A percentile compares a stretch with the other conserved stretches of the same genome.
Evolutionary conservation across 2,329 filamentous ascomycete genomes (phyloP).

Genomic region (Ceratocystis destructans): DNA sequence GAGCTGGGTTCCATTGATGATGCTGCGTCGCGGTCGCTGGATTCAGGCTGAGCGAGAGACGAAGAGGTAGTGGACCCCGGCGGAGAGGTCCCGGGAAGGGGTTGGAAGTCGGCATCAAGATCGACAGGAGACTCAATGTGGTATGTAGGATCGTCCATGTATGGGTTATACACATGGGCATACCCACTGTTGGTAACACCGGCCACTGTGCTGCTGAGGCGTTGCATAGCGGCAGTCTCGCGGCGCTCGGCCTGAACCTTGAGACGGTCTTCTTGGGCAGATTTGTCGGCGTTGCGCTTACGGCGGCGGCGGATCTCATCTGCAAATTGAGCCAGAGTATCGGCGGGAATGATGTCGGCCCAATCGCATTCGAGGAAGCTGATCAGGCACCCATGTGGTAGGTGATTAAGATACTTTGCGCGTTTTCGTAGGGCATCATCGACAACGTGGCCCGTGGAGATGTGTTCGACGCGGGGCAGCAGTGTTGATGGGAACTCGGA

Average conservation of each 20-base stretch:
- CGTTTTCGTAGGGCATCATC: conserved; percentile 73
- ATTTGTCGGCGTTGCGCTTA: conserved; percentile 69
- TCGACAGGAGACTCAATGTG: conserved; percentile 31
- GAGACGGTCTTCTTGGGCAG: conserved; percentile 73
- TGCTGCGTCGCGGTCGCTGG: background rate
- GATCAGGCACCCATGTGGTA: conserved; percentile 82
- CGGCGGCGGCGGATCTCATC: conserved; percentile 62
- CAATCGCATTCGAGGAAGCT: conserved; percentile 89
- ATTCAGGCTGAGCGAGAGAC: background rate
- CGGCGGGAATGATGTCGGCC: conserved; percentile 71
- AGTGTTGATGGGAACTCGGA: conserved; percentile 72
- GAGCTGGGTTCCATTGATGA: conserved; percentile 36
- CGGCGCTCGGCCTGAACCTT: conserved; percentile 67
- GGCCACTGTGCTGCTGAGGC: conserved; percentile 28
- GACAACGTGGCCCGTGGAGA: conserved; percentile 75
- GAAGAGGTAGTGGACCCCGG: conserved; percentile 29
- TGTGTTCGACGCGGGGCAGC: conserved; percentile 73
- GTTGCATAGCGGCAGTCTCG: conserved; percentile 55
- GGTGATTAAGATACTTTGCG: conserved; percentile 73
- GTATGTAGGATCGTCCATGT: background rate
- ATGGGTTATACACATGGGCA: background rate
- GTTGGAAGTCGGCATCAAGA: conserved; percentile 48
- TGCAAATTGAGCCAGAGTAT: conserved; percentile 62
- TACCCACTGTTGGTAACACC: background rate
- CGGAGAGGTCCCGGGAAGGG: conserved; percentile 40